phyloP scores from a whole-genome alignment of 1,284 basidiomycete genomes.

The Marasmius fiardii region DNA sequence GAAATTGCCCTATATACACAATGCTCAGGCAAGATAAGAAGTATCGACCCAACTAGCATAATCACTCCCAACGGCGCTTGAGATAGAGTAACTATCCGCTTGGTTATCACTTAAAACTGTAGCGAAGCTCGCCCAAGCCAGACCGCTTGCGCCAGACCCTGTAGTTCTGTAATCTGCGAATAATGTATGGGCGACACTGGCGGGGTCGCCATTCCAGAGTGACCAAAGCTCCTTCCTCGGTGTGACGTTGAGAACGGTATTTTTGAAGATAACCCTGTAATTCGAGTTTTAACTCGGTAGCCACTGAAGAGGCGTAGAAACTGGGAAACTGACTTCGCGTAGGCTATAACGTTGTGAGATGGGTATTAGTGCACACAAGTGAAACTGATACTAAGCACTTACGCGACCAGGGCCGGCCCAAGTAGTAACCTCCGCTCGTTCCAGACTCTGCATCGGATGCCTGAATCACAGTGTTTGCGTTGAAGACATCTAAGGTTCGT shows the following conservation, averaged over 20 bases:
- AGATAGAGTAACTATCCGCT: conserved; percentile 9
- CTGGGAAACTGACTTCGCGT: conserved; percentile 24
- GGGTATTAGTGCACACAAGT: no score
- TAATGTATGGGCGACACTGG: conserved; percentile 38
- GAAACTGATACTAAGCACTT: no score
- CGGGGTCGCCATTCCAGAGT: conserved; percentile 37
- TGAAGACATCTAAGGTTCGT: conserved; percentile 44
- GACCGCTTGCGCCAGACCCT: conserved; percentile 3
- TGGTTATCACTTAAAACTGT: conserved; percentile 1
- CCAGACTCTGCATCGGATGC: conserved; percentile 38
- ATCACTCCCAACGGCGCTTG: conserved; percentile 11
- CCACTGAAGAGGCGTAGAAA: conserved; percentile 15
- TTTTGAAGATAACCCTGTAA: conserved; percentile 43
- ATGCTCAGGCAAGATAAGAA: conserved; percentile 6
- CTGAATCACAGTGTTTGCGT: conserved; percentile 44
- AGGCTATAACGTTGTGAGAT: not conserved
- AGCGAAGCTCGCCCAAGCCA: conserved; percentile 8
- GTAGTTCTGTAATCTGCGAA: conserved; percentile 44
- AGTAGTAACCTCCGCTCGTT: conserved; percentile 35
- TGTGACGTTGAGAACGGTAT: conserved; percentile 35
- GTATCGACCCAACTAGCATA: conserved; percentile 9
- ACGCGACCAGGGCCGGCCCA: conserved; percentile 47
- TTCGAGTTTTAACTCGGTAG: conserved; percentile 3
- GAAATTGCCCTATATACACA: no score
- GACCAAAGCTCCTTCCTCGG: conserved; percentile 45